Evolutionary conservation across 1,139 yeast species (phyloP).

Genomic region (Hemisphaericaspora xylanilytica): DNA sequence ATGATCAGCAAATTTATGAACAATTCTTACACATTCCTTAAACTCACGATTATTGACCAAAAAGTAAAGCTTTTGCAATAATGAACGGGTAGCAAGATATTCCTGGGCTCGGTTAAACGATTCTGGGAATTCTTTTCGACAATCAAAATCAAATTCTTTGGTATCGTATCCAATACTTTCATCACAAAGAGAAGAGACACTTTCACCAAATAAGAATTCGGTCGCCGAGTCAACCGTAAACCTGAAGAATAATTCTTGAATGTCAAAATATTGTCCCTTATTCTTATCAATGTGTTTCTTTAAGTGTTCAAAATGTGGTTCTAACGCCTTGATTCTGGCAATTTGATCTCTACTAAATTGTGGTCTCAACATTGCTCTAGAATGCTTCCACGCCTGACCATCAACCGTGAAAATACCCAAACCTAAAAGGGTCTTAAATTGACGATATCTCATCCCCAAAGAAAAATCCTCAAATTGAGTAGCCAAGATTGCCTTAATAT

Average conservation of each 20-base stretch:
- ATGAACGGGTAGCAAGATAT: conserved; percentile 27
- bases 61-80: conserved; percentile 29
- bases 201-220: conserved; percentile 40
- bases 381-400: conserved; percentile 55
- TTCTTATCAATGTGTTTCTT: conserved; percentile 27
- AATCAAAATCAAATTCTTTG: conserved; percentile 15
- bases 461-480: conserved; percentile 48
- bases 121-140: conserved; percentile 24
- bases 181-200: conserved; percentile 32
- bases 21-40: conserved; percentile 18
- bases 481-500: conserved; percentile 35
- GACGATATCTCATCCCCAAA: conserved; percentile 43
- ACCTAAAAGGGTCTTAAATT: conserved; percentile 45
- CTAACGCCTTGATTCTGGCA: conserved; percentile 44
- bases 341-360: conserved; percentile 54
- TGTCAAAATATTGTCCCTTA: conserved; percentile 27
- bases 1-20: conserved; percentile 29
- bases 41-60: conserved; percentile 25
- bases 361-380: conserved; percentile 53
- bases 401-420: conserved; percentile 56
- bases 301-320: conserved; percentile 40
- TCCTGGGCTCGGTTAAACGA: conserved; percentile 32
- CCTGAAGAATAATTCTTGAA: conserved; percentile 36
- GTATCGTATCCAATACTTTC: conserved; percentile 22
- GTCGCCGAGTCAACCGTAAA: conserved; percentile 43